Conservation (phyloP, 305 asterid genomes). For the Rubia balearica region DNA sequence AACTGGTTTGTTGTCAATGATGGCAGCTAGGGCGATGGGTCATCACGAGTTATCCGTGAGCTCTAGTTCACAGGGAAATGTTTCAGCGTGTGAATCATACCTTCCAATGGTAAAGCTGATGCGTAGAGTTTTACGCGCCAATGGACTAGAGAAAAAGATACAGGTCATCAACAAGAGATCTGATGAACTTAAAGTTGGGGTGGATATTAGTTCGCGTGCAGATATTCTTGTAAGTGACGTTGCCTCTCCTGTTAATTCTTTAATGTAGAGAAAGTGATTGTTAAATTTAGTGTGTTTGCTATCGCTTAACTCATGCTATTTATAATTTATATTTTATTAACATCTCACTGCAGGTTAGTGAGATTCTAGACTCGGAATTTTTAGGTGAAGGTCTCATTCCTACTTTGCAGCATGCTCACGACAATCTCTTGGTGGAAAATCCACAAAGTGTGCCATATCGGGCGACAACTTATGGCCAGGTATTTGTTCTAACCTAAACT, state of each 20-base stretch:
- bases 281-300: not conserved
- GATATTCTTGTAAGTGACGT: slow-evolving; percentile 71
- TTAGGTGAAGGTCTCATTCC: slow-evolving; percentile 97
- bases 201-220: slow-evolving; percentile 71
- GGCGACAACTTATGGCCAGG: slow-evolving; percentile 88
- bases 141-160: slow-evolving; percentile 55
- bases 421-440: slow-evolving; percentile 64
- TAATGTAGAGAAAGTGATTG: not conserved
- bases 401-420: slow-evolving; percentile 93
- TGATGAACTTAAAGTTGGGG: slow-evolving; percentile 75
- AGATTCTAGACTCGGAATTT: slow-evolving; percentile 87
- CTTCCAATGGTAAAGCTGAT: slow-evolving; percentile 93
- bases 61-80: slow-evolving; percentile 42
- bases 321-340: not conserved
- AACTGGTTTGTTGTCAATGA: slow-evolving; percentile 87
- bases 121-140: slow-evolving; percentile 69
- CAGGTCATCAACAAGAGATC: slow-evolving; percentile 78
- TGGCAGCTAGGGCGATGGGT: slow-evolving; percentile 87
- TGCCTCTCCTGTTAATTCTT: not conserved
- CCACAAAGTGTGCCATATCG: slow-evolving; percentile 76
- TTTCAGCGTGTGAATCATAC: slow-evolving; percentile 90
- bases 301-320: not conserved
- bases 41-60: slow-evolving; percentile 25
- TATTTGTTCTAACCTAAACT: slow-evolving; percentile 25
- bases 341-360: slow-evolving; percentile 62